Evolutionary conservation across 139 green algal genomes (phyloP), one percentile per base, ranked within the genome.

Genomic region (Micractinium sp.): DNA sequence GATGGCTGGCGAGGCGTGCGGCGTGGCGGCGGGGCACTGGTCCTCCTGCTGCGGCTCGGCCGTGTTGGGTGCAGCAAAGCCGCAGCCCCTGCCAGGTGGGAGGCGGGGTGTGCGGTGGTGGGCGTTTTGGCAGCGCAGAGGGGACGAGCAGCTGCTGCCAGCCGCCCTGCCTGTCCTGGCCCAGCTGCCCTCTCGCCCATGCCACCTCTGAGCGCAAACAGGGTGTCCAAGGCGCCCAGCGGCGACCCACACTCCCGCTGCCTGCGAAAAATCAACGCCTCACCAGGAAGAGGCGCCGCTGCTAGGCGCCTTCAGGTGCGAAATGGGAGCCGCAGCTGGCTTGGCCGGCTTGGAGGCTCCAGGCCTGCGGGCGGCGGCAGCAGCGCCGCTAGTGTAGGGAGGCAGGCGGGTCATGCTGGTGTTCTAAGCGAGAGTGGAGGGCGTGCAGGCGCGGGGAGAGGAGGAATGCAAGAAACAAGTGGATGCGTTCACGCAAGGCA

Each of bases 11-110:
- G 83, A 79, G 83, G 36, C 73, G 3, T 27, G 39, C 3, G 82
- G 82, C 0, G 82, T 79, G 61, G 36, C 63, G 0, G 66, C 82
- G 16, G 27, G 25, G 67, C 66, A 41, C 25, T n/a, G 25, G 2
- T 87, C 83, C 66, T 87, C 66, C 31, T 71, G 27, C 53, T 39
- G 80, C n/a, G 80, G 31, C 53, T 41, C 53, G n/a, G 47, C 80
- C 0, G 39, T 29, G 47, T 56, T 56, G 47, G 47, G 47, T 9
- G 47, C 47, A 56, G 47, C 74, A 29, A 84, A 84, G 78, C 78
- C 78, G 47, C 78, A 39, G 41, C 12, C 9, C 63, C 63, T 71
- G 63, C 63, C 47, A 56, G 47, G 47, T 56, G 47, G 47, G 47
- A 56, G 47, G 47, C 47, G 9, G 47, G 47, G 47, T 9, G 47